Evolutionary conservation across 192 early-diverging fungal species (phyloP), one percentile per base, ranked within the genome.

Genomic region (Backusella luteola): DNA sequence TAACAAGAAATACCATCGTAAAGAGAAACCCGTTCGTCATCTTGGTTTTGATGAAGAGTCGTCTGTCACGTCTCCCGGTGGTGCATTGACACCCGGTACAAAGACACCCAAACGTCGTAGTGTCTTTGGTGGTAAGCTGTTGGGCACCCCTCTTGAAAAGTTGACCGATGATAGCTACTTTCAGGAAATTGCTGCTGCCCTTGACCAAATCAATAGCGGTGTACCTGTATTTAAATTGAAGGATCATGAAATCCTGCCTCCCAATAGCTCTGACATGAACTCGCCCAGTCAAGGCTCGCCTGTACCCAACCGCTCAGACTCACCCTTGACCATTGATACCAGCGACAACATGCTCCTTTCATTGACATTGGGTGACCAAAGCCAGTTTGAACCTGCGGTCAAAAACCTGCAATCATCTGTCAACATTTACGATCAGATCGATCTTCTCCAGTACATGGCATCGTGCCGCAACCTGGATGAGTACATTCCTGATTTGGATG

Each of bases 351-450:
- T 85, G 19, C 76, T 77, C 44, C 77, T 94, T 23, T 86, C 87
- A 3, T 76, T 96, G 71, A 92, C 90, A 8, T 83, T 96, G 42
- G 86, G 86, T 19, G 93, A 96, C 76, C 87, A 89, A 8, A 79
- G 84, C 21, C 85, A 88, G 36, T 82, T 91, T 53, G 78, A 80
- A 35, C 84, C 84, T 15, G 93, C 95, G 12, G 85, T 90, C 23
- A 81, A 79, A 2, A 84, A 89, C 68, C 83, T 96, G 32, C 69
- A 75, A 19, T 71, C 74, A 29, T 93, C 92, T 15, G 85, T 89
- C 6, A 93, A 94, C 74, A 84, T 96, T 7, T 93, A 91, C 66
- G 95, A 96, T 76, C 95, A 96, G 79, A 86, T 91, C 36, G 87
- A 95, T 76, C 75, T 95, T 53, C 81, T 96, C 21, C 92, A 94